Conservation (phyloP, 2,329 filamentous ascomycete species). For the Madurella fahalii region DNA sequence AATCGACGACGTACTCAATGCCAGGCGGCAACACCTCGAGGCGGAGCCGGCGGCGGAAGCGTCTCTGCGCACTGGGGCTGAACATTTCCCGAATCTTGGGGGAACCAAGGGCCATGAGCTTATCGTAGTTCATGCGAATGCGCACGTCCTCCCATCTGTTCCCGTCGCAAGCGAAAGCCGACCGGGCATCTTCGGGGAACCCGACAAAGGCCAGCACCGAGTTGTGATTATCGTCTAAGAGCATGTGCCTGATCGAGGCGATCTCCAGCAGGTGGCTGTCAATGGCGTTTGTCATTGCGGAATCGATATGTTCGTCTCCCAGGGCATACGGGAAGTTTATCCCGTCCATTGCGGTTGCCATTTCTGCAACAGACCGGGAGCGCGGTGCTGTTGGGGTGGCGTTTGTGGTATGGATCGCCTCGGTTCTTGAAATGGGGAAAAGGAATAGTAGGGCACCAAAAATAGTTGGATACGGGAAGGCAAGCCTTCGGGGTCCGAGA, state of each 20-base stretch:
- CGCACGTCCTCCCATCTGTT: constrained; percentile 29
- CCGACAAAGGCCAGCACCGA: constrained; percentile 34
- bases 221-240: constrained; percentile 9
- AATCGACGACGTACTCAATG: constrained; percentile 57
- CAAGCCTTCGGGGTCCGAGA: too few relatives aligned
- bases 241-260: constrained; percentile 1
- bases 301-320: neutral
- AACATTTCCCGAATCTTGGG: constrained; percentile 45
- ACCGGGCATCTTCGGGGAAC: constrained; percentile 29
- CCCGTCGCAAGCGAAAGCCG: constrained; percentile 34
- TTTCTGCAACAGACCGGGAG: neutral
- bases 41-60: constrained; percentile 36
- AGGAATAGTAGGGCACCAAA: too few relatives aligned
- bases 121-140: constrained; percentile 44
- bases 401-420: neutral
- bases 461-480: too few relatives aligned
- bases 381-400: neutral
- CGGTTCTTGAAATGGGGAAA: too few relatives aligned
- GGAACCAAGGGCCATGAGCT: constrained; percentile 44
- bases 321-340: neutral
- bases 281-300: constrained; percentile 11
- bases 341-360: neutral
- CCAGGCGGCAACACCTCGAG: constrained; percentile 36
- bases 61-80: constrained; percentile 38
- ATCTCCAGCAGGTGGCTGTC: constrained; percentile 24